phyloP scores from a whole-genome alignment of 192 early-diverging fungal species.

The Coemansia sp. region DNA sequence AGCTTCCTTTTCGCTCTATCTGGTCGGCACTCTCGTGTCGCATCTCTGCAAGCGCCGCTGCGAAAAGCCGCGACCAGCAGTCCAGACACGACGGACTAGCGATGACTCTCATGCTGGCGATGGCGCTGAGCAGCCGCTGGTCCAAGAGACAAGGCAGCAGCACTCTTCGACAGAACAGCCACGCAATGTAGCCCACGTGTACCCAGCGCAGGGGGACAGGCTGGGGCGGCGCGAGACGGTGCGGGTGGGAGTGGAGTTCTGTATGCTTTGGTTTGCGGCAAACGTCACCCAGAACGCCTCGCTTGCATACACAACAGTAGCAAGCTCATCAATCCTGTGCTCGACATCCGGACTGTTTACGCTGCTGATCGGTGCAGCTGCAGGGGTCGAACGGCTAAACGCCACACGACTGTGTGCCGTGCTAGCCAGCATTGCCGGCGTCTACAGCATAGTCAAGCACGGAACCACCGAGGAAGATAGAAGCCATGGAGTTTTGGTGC shows the following conservation, averaged over 20 bases:
- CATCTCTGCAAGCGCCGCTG: not conserved
- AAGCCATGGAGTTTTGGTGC: conserved; percentile 21
- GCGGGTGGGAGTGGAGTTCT: conserved; percentile 64
- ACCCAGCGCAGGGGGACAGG: conserved; percentile 14
- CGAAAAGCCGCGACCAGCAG: not conserved
- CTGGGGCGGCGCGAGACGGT: conserved; percentile 56
- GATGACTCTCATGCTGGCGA: too few relatives aligned
- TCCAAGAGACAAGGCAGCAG: not conserved
- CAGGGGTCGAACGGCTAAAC: conserved; percentile 63
- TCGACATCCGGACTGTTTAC: conserved; percentile 78
- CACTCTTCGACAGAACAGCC: not conserved
- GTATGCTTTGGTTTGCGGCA: conserved; percentile 79
- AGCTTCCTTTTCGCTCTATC: conserved; percentile 71
- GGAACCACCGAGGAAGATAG: conserved; percentile 9
- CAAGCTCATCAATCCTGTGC: conserved; percentile 71
- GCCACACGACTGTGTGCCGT: conserved; percentile 60
- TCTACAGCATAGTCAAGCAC: conserved; percentile 59
- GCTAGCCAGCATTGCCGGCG: conserved; percentile 61
- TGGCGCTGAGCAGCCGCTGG: conserved; percentile 1
- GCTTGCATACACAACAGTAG: conserved; percentile 72
- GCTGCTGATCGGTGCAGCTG: conserved; percentile 61
- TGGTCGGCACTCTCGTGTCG: conserved; percentile 38
- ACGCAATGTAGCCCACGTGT: conserved; percentile 5
- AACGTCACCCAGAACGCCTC: conserved; percentile 73
- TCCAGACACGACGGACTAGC: conserved; percentile 18